Conservation (phyloP, 73 alveolate species). For the Tetrahymena borealis region DNA sequence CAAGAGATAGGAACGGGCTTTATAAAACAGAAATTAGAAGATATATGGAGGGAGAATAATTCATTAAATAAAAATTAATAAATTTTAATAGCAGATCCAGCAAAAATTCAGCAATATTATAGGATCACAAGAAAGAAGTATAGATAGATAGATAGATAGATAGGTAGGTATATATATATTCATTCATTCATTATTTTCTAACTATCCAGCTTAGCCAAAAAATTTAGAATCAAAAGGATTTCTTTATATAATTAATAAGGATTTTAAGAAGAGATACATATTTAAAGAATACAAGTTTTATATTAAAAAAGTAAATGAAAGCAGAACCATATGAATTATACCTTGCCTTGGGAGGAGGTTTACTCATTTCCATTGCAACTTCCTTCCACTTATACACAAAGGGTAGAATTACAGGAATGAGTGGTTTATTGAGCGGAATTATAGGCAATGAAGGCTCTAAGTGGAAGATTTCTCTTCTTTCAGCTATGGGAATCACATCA, state of each 20-base stretch:
- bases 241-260: too few species aligned
- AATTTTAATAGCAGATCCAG: neutral
- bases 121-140: neutral
- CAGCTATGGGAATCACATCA: slow-evolving; percentile 51
- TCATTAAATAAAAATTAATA: neutral
- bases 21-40: neutral
- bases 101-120: neutral
- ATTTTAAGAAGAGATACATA: too few species aligned
- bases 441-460: slow-evolving; percentile 29
- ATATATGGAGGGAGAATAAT: neutral
- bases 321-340: slow-evolving; percentile 9
- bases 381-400: slow-evolving; percentile 49
- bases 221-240: neutral
- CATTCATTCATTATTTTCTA: neutral
- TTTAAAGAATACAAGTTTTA: neutral
- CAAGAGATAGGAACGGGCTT: too few species aligned
- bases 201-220: neutral
- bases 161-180: neutral
- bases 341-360: slow-evolving; percentile 64
- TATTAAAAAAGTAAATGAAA: neutral
- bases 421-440: slow-evolving; percentile 54
- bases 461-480: slow-evolving; percentile 52
- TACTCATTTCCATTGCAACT: slow-evolving; percentile 60
- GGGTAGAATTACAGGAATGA: slow-evolving; percentile 78
- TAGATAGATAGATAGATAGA: neutral